phyloP scores from a whole-genome alignment of 805 yeast genomes.

The Monosporozyma siamensis region DNA sequence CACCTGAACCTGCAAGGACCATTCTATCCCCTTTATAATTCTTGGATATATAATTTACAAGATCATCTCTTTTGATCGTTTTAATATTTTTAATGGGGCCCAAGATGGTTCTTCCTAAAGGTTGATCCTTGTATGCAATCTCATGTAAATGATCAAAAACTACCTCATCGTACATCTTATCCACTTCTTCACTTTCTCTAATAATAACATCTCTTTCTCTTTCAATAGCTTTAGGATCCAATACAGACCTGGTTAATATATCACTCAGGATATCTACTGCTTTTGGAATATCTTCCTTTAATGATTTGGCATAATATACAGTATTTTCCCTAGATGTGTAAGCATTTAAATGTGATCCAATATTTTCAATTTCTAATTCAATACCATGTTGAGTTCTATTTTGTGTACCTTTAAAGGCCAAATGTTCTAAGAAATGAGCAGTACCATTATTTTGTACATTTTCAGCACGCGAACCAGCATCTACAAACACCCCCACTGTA shows the following conservation, averaged over 20 bases:
- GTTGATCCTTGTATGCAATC: conserved; percentile 81
- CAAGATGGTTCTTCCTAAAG: conserved; percentile 89
- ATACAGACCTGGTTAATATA: conserved; percentile 74
- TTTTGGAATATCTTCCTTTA: conserved; percentile 69
- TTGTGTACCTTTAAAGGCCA: conserved; percentile 91
- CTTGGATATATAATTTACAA: conserved; percentile 66
- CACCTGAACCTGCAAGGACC: conserved; percentile 97
- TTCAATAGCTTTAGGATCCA: conserved; percentile 79
- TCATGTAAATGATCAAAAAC: conserved; percentile 95
- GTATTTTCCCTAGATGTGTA: conserved; percentile 97
- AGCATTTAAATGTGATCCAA: conserved; percentile 97
- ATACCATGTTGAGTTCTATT: conserved; percentile 70
- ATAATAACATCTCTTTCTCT: conserved; percentile 94
- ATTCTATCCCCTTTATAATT: conserved; percentile 94
- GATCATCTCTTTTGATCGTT: conserved; percentile 66
- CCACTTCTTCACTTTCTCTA: conserved; percentile 95
- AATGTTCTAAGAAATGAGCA: conserved; percentile 94
- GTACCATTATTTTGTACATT: conserved; percentile 78
- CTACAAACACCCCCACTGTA: conserved; percentile 97
- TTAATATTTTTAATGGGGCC: conserved; percentile 89
- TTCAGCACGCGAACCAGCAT: conserved; percentile 97
- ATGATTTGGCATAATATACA: conserved; percentile 87
- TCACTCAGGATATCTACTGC: conserved; percentile 85
- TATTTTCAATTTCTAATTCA: conserved; percentile 89
- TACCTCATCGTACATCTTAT: conserved; percentile 96